Evolutionary conservation across 2,329 filamentous ascomycete genomes (phyloP), one percentile per base, ranked within the genome.

Genomic region (Beauveria asiatica): DNA sequence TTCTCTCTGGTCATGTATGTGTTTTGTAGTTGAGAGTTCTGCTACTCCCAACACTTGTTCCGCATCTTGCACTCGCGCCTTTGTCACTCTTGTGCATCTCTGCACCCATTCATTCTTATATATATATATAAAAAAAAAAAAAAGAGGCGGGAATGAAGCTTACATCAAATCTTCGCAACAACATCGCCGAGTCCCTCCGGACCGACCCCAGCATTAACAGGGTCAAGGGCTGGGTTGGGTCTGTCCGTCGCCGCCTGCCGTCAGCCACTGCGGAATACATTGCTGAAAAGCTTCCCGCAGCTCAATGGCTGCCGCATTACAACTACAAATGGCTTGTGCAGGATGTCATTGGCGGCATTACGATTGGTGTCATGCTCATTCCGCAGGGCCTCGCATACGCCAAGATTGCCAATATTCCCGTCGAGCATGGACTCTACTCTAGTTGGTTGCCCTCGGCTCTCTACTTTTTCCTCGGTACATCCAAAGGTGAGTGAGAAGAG

Each of bases 301-400:
- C 83, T 9, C 78, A 82, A 54, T 88, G 85, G 85, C 74, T 87
- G 1, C 83, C 85, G 11, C 76, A 75, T 50, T 88, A 88, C 69
- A 77, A 83, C 19, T 78, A 76, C 5, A 73, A 78, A 76, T 88
- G 84, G 84, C 67, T 87, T 1, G 61, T 83, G 19, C 83, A 83
- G 66, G 84, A 88, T 67, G 69, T 80, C 11, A 81, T 87, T 64
- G 83, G 82, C 11, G 85, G 85, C 19, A 74, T 83, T 64, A 87
- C 82, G 13, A 72, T 86, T 27, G 83, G 82, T 9, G 74, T 84
- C 30, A 79, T 84, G 75, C 73, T 86, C 48, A 84, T 86, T 59
- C 83, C 83, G 0, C 83, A 86, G 66, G 81, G 79, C 3, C 67
- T 86, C n/a, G 81, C 83, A 0, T 86, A 85, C 65, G 83, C 83